phyloP scores from a whole-genome alignment of 768 basidiomycete species.

The Pleurotus salmoneostramineus region DNA sequence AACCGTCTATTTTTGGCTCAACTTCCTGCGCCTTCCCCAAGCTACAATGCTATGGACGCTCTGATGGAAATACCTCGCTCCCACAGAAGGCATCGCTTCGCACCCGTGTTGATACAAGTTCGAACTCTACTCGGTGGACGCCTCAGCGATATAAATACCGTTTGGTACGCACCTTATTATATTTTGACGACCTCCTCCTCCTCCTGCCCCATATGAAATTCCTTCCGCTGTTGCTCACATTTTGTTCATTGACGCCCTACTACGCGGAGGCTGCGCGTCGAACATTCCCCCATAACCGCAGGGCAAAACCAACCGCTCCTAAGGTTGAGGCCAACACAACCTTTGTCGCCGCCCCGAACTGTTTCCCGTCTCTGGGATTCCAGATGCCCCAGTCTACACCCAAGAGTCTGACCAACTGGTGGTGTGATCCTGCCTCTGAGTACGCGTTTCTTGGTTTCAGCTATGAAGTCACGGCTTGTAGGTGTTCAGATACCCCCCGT shows the following conservation, averaged over 20 bases:
- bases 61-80: background rate
- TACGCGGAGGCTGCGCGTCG: background rate
- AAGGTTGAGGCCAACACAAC: background rate
- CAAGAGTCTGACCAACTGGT: constrained; percentile 31
- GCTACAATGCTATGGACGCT: background rate
- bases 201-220: background rate
- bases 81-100: too few relatives aligned
- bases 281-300: background rate
- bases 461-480: constrained; percentile 58
- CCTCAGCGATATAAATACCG: background rate
- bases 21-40: background rate
- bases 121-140: background rate
- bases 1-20: background rate
- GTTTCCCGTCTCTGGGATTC: constrained; percentile 36
- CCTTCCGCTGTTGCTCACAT: background rate
- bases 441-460: constrained; percentile 66
- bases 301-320: background rate
- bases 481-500: constrained; percentile 11
- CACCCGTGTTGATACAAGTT: background rate
- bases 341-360: constrained; percentile 13
- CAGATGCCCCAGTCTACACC: constrained; percentile 42
- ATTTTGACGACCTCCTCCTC: background rate
- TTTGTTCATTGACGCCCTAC: background rate
- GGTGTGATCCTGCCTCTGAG: constrained; percentile 52
- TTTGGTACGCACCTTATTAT: too few relatives aligned